Percentiles rank a stretch among this genome's conserved stretches.
Conservation (phyloP, 176 grass and related monocot genomes). For the Eleusine indica region DNA sequence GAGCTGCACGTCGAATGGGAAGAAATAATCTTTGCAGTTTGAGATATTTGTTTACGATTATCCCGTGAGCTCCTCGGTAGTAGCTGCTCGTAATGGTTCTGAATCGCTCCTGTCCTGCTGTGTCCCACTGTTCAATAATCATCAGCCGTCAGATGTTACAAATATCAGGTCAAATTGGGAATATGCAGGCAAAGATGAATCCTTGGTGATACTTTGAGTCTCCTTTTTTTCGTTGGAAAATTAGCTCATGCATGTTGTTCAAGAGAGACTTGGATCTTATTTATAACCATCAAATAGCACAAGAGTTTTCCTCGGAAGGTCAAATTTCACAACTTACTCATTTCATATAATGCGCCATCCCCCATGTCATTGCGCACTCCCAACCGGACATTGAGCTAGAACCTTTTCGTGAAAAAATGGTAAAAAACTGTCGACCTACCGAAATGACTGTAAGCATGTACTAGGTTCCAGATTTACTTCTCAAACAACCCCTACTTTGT, state of each 20-base stretch:
- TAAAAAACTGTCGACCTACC: not conserved
- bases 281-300: not conserved
- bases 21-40: not conserved
- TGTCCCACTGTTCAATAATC: constrained; percentile 68
- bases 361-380: not conserved
- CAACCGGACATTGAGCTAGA: not conserved
- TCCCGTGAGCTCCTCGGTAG: constrained; percentile 89
- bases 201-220: not conserved
- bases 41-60: constrained; percentile 51
- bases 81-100: constrained; percentile 97
- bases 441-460: not conserved
- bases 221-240: not conserved
- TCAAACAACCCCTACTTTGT: not conserved
- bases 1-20: not conserved
- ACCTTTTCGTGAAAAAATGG: not conserved
- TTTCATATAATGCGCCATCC: not conserved
- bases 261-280: not conserved
- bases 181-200: constrained; percentile 3
- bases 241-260: not conserved
- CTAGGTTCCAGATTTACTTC: not conserved
- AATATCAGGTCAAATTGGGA: constrained; percentile 12
- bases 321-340: not conserved
- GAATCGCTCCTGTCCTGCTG: constrained; percentile 91
- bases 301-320: not conserved
- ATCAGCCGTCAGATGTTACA: not conserved